Base-by-base conservation (phyloP, 1,284 basidiomycete species). In the Rhizoctonia solani region DNA sequence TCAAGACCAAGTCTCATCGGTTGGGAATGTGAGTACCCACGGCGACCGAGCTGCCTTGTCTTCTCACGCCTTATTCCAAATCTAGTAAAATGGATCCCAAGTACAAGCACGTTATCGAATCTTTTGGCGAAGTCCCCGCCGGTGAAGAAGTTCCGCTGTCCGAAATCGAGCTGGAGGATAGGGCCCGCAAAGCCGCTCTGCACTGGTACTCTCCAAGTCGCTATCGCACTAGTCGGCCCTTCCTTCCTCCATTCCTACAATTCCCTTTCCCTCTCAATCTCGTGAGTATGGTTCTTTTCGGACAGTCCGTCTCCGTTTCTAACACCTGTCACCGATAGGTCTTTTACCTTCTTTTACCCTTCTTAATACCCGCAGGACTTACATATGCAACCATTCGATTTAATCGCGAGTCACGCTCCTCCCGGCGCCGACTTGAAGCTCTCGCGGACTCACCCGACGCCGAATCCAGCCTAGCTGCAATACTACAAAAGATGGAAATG, bases 241-340 rank as follows among this genome's bases (percentile, higher is more conserved):
- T 84, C 1, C 72, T 92, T 0, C 90, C 90, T 1, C 88, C 90
- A 1, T 75, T 77, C n/a, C 76, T 92, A 1, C 83, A 87, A 69
- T 79, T 82, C 42, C 75, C 77, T 5, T 92, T 91, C 73, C 92
- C 92, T 1, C 77, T 84, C 70, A 93, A 92, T 74, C 73, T 92
- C 42, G 89, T 93, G 71, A 71, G 88, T 79, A 14, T 42, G 23
- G 50, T 32, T 54, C 47, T 25, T 3, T 53, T 9, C 32, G 14
- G 13, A 30, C 13, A 37, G 8, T n/a, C n/a, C n/a, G 19, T 19
- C 1, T 54, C 37, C 2, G 3, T n/a, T 54, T 54, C 16, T 19
- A 41, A 25, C 29, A 37, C n/a, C 3, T 32, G n/a, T 19, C 37
- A n/a, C 25, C 32, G 56, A 63, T 72, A 88, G 88, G 52, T 85